Evolutionary conservation across 2,329 filamentous ascomycete species (phyloP), one percentile per base, ranked within the genome.

Genomic region (Hysterium pulicare): DNA sequence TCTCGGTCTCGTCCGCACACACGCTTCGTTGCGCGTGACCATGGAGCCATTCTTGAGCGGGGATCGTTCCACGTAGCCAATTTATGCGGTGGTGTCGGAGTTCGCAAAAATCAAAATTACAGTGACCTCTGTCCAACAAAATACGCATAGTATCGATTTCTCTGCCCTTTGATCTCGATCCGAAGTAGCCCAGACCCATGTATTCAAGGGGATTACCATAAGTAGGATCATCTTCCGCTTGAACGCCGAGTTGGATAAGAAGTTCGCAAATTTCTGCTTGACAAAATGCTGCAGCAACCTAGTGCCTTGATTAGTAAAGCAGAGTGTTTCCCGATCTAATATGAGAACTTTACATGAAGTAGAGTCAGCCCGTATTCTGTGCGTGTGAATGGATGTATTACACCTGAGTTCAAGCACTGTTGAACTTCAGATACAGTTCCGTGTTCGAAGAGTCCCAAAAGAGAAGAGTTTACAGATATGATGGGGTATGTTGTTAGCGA

Each of bases 311-410:
- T n/a, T n/a, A n/a, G n/a, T 13, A 28, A 8, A 28, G 13, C 13
- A 28, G 24, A 8, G 7, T 8, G 24, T 13, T 28, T 28, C 13
- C 7, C 13, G 7, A 28, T 28, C 8, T 8, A 28, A n/a, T n/a
- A n/a, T n/a, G n/a, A n/a, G n/a, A n/a, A n/a, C n/a, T 45, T 16
- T 35, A 50, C 50, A 33, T 50, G 48, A 11, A 50, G 34, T 10
- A 53, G 24, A 6, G 39, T 44, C 5, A 10, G 1, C 1, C 38
- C 44, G 15, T n/a, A 10, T n/a, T 16, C 6, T 21, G 41, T 28
- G n/a, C 44, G 45, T 13, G 38, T 41, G 35, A 37, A 46, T 5
- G 50, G 45, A 37, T 50, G 50, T 15, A 53, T 8, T 5, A 2
- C 19, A 7, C 44, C 41, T 0, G 41, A 42, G 19, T 15, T n/a